Conservation (phyloP, 2,329 filamentous ascomycete genomes). For the Fusarium bulbicola region DNA sequence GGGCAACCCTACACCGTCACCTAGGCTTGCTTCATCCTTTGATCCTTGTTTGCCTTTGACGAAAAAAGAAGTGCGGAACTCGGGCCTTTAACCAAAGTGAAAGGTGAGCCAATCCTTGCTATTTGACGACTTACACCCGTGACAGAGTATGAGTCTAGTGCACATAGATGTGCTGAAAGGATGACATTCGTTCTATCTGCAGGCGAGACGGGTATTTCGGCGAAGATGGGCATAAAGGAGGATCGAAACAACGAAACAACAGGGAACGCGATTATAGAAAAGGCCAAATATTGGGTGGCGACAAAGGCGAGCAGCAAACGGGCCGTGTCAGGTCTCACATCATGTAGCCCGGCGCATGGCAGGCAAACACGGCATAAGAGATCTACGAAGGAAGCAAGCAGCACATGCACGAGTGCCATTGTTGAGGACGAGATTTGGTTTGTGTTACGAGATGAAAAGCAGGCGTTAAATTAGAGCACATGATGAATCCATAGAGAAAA, state of each 20-base stretch:
- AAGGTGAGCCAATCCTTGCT: conserved; percentile 26
- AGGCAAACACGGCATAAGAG: conserved; percentile 31
- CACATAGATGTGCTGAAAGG: background rate
- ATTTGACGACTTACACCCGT: conserved; percentile 22
- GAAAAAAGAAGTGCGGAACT: background rate
- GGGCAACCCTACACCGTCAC: conserved; percentile 21
- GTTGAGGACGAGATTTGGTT: background rate
- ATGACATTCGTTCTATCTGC: conserved; percentile 8
- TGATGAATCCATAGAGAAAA: background rate
- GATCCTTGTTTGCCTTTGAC: background rate
- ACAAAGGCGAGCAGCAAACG: conserved; percentile 14
- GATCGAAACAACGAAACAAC: background rate
- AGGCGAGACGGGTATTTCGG: conserved; percentile 1
- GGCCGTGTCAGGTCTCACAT: conserved; percentile 32
- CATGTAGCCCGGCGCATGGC: conserved; percentile 24
- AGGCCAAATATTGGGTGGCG: background rate
- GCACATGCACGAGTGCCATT: conserved; percentile 12
- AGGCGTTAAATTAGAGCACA: background rate
- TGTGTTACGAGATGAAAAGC: background rate
- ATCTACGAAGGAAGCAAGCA: conserved; percentile 5
- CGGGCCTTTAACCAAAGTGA: conserved; percentile 5
- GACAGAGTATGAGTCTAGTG: conserved; percentile 8
- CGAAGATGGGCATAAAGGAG: background rate
- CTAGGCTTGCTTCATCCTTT: conserved; percentile 20
- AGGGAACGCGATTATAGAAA: background rate